Evolutionary conservation across 2,329 filamentous ascomycete species (phyloP).

Genomic region (Scedosporium dehoogii): DNA sequence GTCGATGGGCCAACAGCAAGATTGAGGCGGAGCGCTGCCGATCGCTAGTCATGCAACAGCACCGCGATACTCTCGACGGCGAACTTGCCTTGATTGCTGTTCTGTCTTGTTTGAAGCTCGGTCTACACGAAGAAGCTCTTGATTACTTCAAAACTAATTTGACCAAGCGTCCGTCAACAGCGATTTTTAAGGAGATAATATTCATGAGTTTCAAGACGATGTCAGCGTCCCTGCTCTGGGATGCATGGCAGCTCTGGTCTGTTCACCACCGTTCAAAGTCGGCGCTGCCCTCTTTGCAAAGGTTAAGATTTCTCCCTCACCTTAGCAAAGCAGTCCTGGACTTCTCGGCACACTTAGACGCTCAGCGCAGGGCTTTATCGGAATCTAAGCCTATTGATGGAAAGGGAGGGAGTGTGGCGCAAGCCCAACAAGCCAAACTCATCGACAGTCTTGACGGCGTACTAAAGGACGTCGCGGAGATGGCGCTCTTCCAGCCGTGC

Average conservation of each 20-base stretch:
- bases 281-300: not conserved
- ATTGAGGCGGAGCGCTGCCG: not conserved
- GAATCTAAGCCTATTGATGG: not conserved
- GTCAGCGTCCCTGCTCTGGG: not conserved
- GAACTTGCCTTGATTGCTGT: not conserved
- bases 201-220: not conserved
- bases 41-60: not conserved
- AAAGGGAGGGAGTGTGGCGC: not conserved
- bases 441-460: not conserved
- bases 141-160: not conserved
- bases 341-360: not conserved
- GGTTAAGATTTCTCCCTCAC: not conserved
- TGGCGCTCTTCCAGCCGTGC: not conserved
- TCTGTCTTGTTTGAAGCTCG: not conserved
- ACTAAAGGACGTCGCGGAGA: not conserved
- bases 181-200: not conserved
- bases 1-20: not conserved
- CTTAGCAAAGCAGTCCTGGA: not conserved
- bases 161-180: not conserved
- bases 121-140: not conserved
- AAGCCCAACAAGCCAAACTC: not conserved
- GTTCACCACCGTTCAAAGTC: not conserved
- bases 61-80: not conserved
- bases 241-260: not conserved
- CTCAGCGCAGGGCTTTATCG: not conserved